Conservation (phyloP, 768 basidiomycete genomes). For the Inosperma sp. region DNA sequence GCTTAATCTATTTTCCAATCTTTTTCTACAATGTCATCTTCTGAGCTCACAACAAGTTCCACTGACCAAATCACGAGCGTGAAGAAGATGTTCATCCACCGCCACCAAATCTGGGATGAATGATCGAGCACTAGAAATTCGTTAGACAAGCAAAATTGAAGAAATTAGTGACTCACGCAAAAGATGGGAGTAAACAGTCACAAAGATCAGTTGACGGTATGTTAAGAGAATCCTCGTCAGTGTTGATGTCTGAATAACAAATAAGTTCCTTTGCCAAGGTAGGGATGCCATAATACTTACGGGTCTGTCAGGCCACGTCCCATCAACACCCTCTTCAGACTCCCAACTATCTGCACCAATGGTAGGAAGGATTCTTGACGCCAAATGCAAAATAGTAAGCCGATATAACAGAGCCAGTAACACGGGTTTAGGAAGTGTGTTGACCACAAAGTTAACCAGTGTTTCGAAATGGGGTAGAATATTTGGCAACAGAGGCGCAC, state of each 20-base stretch:
- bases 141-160: neutral
- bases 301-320: conserved; percentile 70
- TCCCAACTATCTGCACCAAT: conserved; percentile 83
- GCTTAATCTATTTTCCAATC: conserved; percentile 76
- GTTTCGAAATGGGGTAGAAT: conserved; percentile 79
- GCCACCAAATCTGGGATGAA: conserved; percentile 91
- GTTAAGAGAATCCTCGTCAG: conserved; percentile 71
- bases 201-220: conserved; percentile 79
- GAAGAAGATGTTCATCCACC: conserved; percentile 88
- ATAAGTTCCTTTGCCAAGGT: neutral
- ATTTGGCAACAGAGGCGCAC: conserved; percentile 72
- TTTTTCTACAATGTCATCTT: conserved; percentile 58
- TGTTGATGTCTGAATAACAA: conserved; percentile 57
- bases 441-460: conserved; percentile 73
- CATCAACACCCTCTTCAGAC: conserved; percentile 54
- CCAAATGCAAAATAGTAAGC: conserved; percentile 73
- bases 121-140: conserved; percentile 70
- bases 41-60: conserved; percentile 75
- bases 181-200: conserved; percentile 84
- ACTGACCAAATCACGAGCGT: conserved; percentile 80
- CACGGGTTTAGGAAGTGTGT: conserved; percentile 82
- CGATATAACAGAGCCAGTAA: conserved; percentile 77
- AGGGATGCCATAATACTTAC: conserved; percentile 35
- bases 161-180: conserved; percentile 49
- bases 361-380: conserved; percentile 77